Evolutionary conservation across 2,329 filamentous ascomycete species (phyloP).

Genomic region (Talaromyces islandicus): DNA sequence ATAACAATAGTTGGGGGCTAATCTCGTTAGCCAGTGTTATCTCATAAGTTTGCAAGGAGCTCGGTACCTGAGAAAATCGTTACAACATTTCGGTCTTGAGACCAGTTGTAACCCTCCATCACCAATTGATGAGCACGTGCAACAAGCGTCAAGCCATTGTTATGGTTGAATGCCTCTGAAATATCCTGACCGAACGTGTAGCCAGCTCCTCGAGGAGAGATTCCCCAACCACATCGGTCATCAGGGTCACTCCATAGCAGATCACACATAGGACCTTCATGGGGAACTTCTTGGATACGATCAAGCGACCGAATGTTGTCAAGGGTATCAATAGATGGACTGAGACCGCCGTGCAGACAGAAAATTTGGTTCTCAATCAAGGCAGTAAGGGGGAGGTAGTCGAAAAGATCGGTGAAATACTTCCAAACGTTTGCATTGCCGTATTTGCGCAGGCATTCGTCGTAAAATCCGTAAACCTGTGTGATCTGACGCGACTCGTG

Average conservation of each 20-base stretch:
- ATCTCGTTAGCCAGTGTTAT: not conserved
- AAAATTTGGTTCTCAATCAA: conserved; percentile 99
- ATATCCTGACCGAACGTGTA: conserved; percentile 97
- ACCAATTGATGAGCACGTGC: conserved; percentile 96
- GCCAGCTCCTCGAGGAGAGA: conserved; percentile 87
- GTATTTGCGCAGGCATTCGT: conserved; percentile 97
- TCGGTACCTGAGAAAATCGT: conserved; percentile 88
- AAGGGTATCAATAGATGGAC: conserved; percentile 90
- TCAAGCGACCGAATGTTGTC: conserved; percentile 94
- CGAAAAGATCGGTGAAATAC: conserved; percentile 97
- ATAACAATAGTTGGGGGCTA: conserved; percentile 93
- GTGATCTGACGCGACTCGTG: conserved; percentile 99
- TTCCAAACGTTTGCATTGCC: conserved; percentile 99
- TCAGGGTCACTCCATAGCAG: conserved; percentile 97
- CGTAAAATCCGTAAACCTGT: conserved; percentile 98
- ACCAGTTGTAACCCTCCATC: conserved; percentile 99
- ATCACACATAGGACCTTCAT: conserved; percentile 98
- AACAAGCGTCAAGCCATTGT: conserved; percentile 93
- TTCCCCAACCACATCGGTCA: conserved; percentile 92
- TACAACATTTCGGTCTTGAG: conserved; percentile 94
- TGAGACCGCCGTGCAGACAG: conserved; percentile 93
- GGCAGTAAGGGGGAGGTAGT: conserved; percentile 93
- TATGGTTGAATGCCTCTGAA: conserved; percentile 97
- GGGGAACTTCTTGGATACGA: conserved; percentile 95
- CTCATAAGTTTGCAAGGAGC: not conserved